Percentiles rank a stretch among this genome's conserved stretches.
These are phyloP conservation scores for Pythium volutum DNA, from an alignment of 352 stramenopile species.

Conservation along the genomic window DNA sequence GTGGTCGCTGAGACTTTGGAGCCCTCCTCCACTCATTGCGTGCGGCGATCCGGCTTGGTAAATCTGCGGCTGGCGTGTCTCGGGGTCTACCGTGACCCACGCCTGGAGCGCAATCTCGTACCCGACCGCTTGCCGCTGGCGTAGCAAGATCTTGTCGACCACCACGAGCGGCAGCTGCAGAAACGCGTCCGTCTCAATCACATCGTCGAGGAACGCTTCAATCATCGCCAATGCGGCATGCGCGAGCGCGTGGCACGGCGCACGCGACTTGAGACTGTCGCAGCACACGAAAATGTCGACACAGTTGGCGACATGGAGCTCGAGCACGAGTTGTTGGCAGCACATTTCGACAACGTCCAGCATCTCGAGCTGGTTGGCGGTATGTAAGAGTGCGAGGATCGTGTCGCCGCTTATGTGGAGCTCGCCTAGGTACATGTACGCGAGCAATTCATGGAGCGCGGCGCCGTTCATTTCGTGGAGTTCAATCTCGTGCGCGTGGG, in stretches of 20 bases:
- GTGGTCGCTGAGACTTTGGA: neutral
- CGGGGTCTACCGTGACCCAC: slow-evolving; percentile 55
- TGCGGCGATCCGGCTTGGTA: slow-evolving; percentile 10
- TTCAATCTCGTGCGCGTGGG: slow-evolving; percentile 35
- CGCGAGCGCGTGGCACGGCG: slow-evolving; percentile 45
- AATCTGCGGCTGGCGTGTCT: slow-evolving; percentile 32
- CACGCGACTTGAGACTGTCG: slow-evolving; percentile 47
- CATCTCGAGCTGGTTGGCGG: slow-evolving; percentile 70
- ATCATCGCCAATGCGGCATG: slow-evolving; percentile 61
- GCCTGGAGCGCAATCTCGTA: slow-evolving; percentile 38
- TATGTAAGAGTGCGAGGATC: slow-evolving; percentile 59
- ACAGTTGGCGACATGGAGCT: slow-evolving; percentile 62
- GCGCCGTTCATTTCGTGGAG: slow-evolving; percentile 44
- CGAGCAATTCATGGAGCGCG: slow-evolving; percentile 48
- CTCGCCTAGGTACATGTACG: slow-evolving; percentile 72
- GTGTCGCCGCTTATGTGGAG: slow-evolving; percentile 50
- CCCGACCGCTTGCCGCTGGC: slow-evolving; percentile 27
- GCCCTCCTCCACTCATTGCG: slow-evolving; percentile 11
- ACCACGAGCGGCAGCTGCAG: slow-evolving; percentile 43
- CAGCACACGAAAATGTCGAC: slow-evolving; percentile 74
- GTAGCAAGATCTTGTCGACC: slow-evolving; percentile 43
- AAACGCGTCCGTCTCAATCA: slow-evolving; percentile 57
- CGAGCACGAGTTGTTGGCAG: slow-evolving; percentile 69
- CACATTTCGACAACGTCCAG: slow-evolving; percentile 65
- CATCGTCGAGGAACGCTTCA: slow-evolving; percentile 55